phyloP scores from a whole-genome alignment of 371 early-diverging fungal genomes.

The Lichtheimia ramosa region DNA sequence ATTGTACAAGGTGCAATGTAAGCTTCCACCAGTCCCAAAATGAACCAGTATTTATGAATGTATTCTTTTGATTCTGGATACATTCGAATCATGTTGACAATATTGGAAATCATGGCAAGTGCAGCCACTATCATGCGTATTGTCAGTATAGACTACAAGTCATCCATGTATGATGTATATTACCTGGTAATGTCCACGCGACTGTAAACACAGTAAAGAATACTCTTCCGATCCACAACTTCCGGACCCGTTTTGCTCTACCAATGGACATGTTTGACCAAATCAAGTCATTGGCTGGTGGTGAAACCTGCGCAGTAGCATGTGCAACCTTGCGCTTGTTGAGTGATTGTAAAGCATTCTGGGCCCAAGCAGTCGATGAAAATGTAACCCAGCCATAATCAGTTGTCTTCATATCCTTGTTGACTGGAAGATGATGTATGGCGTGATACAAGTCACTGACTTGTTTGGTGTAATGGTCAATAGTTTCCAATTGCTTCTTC shows the following conservation, averaged over 20 bases:
- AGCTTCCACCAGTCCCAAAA: constrained; percentile 62
- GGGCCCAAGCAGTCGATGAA: constrained; percentile 46
- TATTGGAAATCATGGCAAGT: constrained; percentile 56
- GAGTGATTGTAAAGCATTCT: constrained; percentile 1
- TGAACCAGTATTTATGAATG: constrained; percentile 39
- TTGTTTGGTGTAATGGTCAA: constrained; percentile 65
- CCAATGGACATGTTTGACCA: constrained; percentile 75
- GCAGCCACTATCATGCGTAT: constrained; percentile 27
- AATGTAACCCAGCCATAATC: constrained; percentile 75
- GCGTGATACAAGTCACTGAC: constrained; percentile 43
- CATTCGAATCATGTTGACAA: constrained; percentile 54
- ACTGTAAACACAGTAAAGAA: constrained; percentile 59
- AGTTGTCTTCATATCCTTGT: constrained; percentile 17
- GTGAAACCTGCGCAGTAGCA: constrained; percentile 45
- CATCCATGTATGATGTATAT: background rate
- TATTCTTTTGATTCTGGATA: constrained; percentile 43
- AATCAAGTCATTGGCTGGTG: constrained; percentile 73
- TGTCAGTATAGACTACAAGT: background rate
- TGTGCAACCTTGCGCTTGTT: constrained; percentile 17
- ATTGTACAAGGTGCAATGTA: constrained; percentile 68
- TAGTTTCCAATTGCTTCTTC: constrained; percentile 52
- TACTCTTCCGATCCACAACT: constrained; percentile 54
- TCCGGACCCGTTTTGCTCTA: constrained; percentile 39
- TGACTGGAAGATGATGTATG: constrained; percentile 49
- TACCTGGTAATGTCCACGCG: constrained; percentile 58